A percentile compares a stretch with the other conserved stretches of the same genome.
Evolutionary conservation across 2,329 filamentous ascomycete genomes (phyloP).

Genomic region (Trichoderma aggressivum): DNA sequence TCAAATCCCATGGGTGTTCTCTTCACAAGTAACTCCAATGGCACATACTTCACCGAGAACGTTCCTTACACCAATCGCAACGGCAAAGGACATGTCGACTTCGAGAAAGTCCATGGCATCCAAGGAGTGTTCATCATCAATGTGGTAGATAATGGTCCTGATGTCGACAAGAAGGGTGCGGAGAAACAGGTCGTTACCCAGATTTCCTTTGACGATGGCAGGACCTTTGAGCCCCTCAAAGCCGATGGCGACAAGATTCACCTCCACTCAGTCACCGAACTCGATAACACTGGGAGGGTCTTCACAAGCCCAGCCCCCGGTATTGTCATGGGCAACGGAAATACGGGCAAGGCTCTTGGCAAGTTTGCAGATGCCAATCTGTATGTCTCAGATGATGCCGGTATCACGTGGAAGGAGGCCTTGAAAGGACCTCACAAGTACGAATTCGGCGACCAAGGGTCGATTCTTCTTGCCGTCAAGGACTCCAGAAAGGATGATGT

Average conservation of each 20-base stretch:
- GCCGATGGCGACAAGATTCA: slow-evolving; percentile 69
- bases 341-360: slow-evolving; percentile 72
- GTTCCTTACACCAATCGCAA: slow-evolving; percentile 90
- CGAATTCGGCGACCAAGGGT: slow-evolving; percentile 92
- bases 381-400: slow-evolving; percentile 88
- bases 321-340: slow-evolving; percentile 90
- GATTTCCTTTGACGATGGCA: slow-evolving; percentile 94
- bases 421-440: slow-evolving; percentile 86
- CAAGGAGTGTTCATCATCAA: slow-evolving; percentile 93
- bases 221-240: slow-evolving; percentile 74
- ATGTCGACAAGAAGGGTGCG: slow-evolving; percentile 56
- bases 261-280: slow-evolving; percentile 85
- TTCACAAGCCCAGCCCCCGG: slow-evolving; percentile 94
- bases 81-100: slow-evolving; percentile 73
- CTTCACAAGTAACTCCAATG: slow-evolving; percentile 96
- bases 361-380: slow-evolving; percentile 71
- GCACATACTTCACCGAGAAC: slow-evolving; percentile 91
- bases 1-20: slow-evolving; percentile 76
- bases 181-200: slow-evolving; percentile 70
- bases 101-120: slow-evolving; percentile 88
- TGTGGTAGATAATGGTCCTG: slow-evolving; percentile 78
- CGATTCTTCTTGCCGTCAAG: slow-evolving; percentile 77
- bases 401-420: slow-evolving; percentile 74
- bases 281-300: slow-evolving; percentile 77
- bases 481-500: slow-evolving; percentile 65